A percentile compares a stretch with the other conserved stretches of the same genome.
Conservation (phyloP, 2,329 filamentous ascomycete genomes). For the Cladophialophora chaetospira region DNA sequence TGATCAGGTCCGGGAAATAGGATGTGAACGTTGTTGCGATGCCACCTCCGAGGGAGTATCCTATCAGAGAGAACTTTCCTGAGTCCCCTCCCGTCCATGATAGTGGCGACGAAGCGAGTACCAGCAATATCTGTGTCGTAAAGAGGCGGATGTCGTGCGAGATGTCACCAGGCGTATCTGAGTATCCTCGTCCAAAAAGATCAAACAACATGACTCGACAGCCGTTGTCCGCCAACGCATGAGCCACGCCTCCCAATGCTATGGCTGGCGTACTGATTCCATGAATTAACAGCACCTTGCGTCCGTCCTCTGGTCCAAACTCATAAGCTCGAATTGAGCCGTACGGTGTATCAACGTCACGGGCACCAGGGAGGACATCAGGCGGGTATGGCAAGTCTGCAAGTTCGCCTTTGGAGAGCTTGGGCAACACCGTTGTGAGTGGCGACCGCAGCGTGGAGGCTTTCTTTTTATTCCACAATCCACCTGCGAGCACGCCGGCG, state of each 20-base stretch:
- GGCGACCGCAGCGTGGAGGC: conserved; percentile 38
- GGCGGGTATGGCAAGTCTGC: conserved; percentile 64
- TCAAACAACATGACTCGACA: conserved; percentile 79
- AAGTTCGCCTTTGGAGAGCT: conserved; percentile 42
- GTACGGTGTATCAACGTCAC: conserved; percentile 64
- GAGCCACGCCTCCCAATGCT: conserved; percentile 66
- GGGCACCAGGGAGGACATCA: conserved; percentile 67
- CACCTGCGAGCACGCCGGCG: conserved; percentile 15
- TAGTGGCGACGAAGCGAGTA: conserved; percentile 68
- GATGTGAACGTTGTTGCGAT: conserved; percentile 70
- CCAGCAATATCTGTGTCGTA: conserved; percentile 70
- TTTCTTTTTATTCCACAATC: conserved; percentile 12
- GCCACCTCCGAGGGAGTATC: conserved; percentile 79
- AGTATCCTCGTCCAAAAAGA: conserved; percentile 72
- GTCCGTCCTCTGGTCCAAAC: conserved; percentile 72
- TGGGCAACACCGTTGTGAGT: conserved; percentile 38
- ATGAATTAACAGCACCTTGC: conserved; percentile 74
- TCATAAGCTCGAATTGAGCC: conserved; percentile 75
- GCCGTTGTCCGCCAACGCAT: conserved; percentile 64
- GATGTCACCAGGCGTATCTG: conserved; percentile 66
- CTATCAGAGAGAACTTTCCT: conserved; percentile 68
- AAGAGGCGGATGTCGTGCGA: conserved; percentile 75
- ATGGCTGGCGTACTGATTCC: conserved; percentile 80
- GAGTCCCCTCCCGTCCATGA: conserved; percentile 60
- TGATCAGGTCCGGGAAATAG: conserved; percentile 68